These are phyloP conservation scores for Saprolegnia parasitica DNA, from an alignment of 352 stramenopile genomes.

Conservation along the genomic window DNA sequence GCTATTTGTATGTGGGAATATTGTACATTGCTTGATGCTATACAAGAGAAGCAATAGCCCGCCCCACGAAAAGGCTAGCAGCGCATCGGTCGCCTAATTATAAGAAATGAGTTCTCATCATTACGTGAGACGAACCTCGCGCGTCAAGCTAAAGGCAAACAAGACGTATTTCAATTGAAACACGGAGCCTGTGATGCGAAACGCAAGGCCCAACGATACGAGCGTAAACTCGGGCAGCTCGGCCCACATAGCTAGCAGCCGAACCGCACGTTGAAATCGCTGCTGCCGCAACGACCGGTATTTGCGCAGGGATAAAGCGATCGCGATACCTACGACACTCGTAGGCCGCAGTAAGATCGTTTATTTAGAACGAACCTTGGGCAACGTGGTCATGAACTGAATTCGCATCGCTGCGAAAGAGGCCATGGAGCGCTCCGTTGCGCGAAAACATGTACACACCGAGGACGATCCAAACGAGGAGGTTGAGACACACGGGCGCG, in stretches of 20 bases:
- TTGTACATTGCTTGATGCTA: background rate
- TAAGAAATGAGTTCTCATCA: too few species aligned
- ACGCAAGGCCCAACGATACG: slow-evolving; percentile 8
- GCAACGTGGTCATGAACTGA: slow-evolving; percentile 7
- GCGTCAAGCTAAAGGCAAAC: background rate
- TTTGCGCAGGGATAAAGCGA: slow-evolving; percentile 21
- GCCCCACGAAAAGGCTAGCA: too few species aligned
- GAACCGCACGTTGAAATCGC: background rate
- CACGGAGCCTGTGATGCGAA: background rate
- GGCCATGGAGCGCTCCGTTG: background rate
- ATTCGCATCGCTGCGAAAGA: background rate
- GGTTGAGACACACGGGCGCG: slow-evolving; percentile 2
- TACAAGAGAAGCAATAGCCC: too few species aligned
- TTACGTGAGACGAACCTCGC: background rate
- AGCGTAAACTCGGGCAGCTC: slow-evolving; percentile 21
- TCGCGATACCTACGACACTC: slow-evolving; percentile 10
- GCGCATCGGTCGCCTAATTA: too few species aligned
- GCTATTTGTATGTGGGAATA: background rate
- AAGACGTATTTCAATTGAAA: background rate
- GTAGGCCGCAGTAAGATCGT: background rate
- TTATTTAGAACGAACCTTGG: slow-evolving; percentile 1
- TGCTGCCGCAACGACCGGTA: background rate
- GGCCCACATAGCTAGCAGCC: slow-evolving; percentile 15
- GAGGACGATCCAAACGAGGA: slow-evolving; percentile 10
- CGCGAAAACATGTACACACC: background rate